Percentiles rank a stretch among this genome's conserved stretches.
These are phyloP conservation scores for Ophiocordyceps camponoti-saundersi DNA, from an alignment of 2,329 filamentous ascomycete species.

Conservation along the genomic window DNA sequence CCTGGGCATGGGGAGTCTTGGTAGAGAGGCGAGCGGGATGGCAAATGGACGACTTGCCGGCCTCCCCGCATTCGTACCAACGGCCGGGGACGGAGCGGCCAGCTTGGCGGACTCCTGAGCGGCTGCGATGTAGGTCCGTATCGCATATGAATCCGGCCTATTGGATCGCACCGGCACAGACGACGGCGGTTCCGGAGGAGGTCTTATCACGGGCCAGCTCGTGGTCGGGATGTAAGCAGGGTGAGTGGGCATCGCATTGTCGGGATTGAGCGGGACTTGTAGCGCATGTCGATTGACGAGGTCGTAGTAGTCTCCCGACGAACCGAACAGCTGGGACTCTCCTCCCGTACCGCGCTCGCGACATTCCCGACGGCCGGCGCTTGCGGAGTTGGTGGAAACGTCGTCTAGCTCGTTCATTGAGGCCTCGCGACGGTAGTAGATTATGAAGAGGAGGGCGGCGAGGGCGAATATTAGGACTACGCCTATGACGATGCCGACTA, in stretches of 20 bases:
- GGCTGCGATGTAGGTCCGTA: constrained; percentile 18
- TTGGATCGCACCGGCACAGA: constrained; percentile 6
- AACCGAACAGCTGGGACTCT: constrained; percentile 4
- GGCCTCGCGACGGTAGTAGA: constrained; percentile 30
- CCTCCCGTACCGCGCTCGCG: constrained; percentile 4
- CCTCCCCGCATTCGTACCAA: not conserved
- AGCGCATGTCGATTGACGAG: constrained; percentile 1
- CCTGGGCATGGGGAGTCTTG: constrained; percentile 21
- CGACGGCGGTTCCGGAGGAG: constrained; percentile 1
- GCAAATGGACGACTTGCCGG: constrained; percentile 12
- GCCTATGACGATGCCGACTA: constrained; percentile 35
- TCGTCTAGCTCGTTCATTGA: constrained; percentile 7
- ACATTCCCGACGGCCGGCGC: constrained; percentile 4
- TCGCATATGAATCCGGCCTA: constrained; percentile 15
- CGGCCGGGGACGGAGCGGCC: not conserved
- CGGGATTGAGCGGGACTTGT: not conserved
- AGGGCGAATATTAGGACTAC: constrained; percentile 24
- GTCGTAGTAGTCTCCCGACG: constrained; percentile 24
- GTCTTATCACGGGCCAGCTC: not conserved
- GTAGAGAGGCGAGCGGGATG: constrained; percentile 19
- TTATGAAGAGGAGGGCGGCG: constrained; percentile 23
- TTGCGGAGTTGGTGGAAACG: not conserved
- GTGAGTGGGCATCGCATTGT: constrained; percentile 25
- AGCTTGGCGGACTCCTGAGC: constrained; percentile 9
- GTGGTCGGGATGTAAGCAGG: constrained; percentile 21